Evolutionary conservation across 305 asterid species (phyloP).

Genomic region (Fraxinus greggii): DNA sequence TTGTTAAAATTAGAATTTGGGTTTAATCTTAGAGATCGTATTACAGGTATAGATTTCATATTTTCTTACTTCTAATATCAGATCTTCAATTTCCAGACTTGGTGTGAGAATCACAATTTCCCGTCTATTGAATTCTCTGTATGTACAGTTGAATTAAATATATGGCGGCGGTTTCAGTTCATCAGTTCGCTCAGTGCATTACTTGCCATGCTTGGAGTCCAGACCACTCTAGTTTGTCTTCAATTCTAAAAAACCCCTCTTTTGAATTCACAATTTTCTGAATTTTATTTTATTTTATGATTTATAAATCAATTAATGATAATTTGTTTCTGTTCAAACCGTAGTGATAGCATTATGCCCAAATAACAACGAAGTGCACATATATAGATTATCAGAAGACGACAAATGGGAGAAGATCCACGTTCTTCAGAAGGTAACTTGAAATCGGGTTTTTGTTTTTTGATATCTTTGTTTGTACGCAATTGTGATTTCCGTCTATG

Average conservation of each 20-base stretch:
- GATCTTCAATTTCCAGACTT: background rate
- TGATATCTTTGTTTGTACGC: background rate
- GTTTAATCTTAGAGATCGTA: slow-evolving; percentile 6
- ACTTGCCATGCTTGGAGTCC: slow-evolving; percentile 98
- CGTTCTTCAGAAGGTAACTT: slow-evolving; percentile 82
- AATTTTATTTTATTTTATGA: background rate
- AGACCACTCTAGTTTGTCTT: slow-evolving; percentile 64
- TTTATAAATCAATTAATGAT: slow-evolving; percentile 17
- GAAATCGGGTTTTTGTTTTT: background rate
- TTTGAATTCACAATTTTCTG: background rate
- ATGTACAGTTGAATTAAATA: slow-evolving; percentile 5
- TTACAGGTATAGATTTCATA: slow-evolving; percentile 13
- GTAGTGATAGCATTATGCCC: slow-evolving; percentile 94
- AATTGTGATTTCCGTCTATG: background rate
- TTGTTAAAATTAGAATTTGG: background rate
- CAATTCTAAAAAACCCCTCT: slow-evolving; percentile 10
- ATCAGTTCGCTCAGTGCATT: slow-evolving; percentile 83
- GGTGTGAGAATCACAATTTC: background rate
- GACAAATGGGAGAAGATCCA: slow-evolving; percentile 95
- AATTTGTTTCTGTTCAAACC: slow-evolving; percentile 23
- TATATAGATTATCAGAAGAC: slow-evolving; percentile 60
- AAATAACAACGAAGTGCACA: slow-evolving; percentile 86
- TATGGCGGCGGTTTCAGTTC: slow-evolving; percentile 83
- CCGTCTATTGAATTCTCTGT: background rate
- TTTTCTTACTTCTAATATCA: background rate